Base-by-base conservation (phyloP, 1,139 yeast species). In the Eremothecium coryli region DNA sequence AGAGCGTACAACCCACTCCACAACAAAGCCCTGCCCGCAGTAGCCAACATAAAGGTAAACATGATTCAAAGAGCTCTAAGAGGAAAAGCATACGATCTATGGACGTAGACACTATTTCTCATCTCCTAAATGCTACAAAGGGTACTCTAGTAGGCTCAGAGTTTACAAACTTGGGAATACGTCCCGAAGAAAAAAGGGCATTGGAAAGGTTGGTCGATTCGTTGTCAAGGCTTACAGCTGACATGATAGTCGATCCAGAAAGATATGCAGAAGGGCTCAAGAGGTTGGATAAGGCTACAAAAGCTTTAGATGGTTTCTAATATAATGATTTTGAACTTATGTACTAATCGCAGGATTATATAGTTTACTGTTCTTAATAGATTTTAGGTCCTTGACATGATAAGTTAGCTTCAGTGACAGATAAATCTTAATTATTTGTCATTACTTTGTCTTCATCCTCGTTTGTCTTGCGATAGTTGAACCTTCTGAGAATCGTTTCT, bases 171-270 rank as follows among this genome's bases (percentile, higher is more conserved):
- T 61, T 86, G 41, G 82, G 82, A 32, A 66, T 86, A 41, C 88
- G 93, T 3, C 61, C 71, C 0, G 78, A 78, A 42, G 95, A 86
- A 54, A 81, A 82, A 45, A 80, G 75, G 45, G 65, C 86, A 35
- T 67, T 88, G 33, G 95, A 86, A 53, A 78, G 84, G 57, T 74
- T 88, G 31, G 82, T 88, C 4, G 94, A 85, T 50, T 79, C 93
- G 2, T 64, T 88, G 38, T 79, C 93, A 15, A 68, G 93, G 48
- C 68, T 88, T 41, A 84, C 94, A 3, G 82, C 88, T 38, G 95
- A 86, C 54, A 86, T 88, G 82, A 79, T 84, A 36, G 58, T 82
- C 36, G 95, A 88, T 56, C 82, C 82, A 27, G 74, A 73, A 23
- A 71, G 93, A 49, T 76, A 82, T 42, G 79, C 78, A 18, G 82